Evolutionary conservation across 2,329 filamentous ascomycete species (phyloP).

Genomic region (Trichoderma sp.): DNA sequence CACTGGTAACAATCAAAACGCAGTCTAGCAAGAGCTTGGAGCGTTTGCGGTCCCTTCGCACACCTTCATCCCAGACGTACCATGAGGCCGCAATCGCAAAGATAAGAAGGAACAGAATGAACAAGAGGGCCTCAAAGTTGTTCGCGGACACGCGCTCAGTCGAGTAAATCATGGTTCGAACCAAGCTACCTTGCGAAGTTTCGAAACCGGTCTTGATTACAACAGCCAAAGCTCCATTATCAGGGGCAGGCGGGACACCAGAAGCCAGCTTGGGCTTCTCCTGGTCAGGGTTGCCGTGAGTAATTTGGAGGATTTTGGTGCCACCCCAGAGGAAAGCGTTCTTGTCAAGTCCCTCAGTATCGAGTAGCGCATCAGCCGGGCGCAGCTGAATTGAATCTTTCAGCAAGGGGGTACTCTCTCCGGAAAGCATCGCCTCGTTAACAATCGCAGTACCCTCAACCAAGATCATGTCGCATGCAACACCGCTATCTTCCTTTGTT

Average conservation of each 20-base stretch:
- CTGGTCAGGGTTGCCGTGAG: constrained; percentile 78
- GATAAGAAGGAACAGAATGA: constrained; percentile 93
- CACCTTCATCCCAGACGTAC: constrained; percentile 99
- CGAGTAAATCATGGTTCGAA: constrained; percentile 99
- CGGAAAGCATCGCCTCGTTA: constrained; percentile 98
- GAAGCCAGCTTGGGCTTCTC: constrained; percentile 71
- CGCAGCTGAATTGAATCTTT: constrained; percentile 95
- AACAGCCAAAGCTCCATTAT: constrained; percentile 90
- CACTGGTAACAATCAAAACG: constrained; percentile 94
- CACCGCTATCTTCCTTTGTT: constrained; percentile 94
- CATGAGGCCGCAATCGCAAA: constrained; percentile 97
- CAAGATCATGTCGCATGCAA: constrained; percentile 95
- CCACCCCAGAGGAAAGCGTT: constrained; percentile 95
- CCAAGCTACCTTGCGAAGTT: constrained; percentile 94
- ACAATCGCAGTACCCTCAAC: constrained; percentile 96
- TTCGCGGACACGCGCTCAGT: constrained; percentile 99
- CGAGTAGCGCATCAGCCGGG: constrained; percentile 75
- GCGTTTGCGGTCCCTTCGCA: constrained; percentile 89
- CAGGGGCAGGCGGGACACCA: constrained; percentile 80
- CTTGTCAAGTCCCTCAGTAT: constrained; percentile 92
- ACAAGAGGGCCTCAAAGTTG: constrained; percentile 92
- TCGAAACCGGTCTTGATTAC: constrained; percentile 98
- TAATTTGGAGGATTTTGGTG: constrained; percentile 95
- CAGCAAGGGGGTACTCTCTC: constrained; percentile 92
- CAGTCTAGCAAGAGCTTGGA: constrained; percentile 97